A percentile compares a stretch with the other conserved stretches of the same genome.
Evolutionary conservation across 2,329 filamentous ascomycete genomes (phyloP).

Genomic region (Trichoderma sp.): DNA sequence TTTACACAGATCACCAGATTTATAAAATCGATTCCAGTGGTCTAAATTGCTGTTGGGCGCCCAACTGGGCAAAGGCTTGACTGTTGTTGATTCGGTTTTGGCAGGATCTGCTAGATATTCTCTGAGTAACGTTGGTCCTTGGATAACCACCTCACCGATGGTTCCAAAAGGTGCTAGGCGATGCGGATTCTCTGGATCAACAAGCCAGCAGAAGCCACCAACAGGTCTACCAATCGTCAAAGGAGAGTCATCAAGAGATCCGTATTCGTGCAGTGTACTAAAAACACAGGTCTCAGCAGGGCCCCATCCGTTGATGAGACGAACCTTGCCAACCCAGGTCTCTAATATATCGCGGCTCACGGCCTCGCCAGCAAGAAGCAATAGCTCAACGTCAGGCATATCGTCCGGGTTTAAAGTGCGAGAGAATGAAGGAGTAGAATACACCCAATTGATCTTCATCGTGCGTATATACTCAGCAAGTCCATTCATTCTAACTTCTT

Average conservation of each 20-base stretch:
- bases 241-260: not conserved
- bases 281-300: constrained; percentile 20
- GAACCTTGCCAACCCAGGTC: constrained; percentile 11
- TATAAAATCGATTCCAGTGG: constrained; percentile 2
- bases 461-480: not conserved
- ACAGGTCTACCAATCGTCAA: constrained; percentile 14
- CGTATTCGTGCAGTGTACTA: constrained; percentile 11
- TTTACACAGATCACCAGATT: constrained; percentile 13
- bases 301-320: constrained; percentile 18
- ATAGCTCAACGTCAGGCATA: constrained; percentile 7
- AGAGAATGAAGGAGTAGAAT: constrained; percentile 14
- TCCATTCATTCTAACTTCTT: not conserved
- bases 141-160: constrained; percentile 12
- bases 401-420: constrained; percentile 25
- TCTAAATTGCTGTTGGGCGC: not conserved
- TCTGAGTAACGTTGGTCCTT: constrained; percentile 13
- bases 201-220: constrained; percentile 18
- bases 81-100: not conserved
- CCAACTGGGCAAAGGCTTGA: not conserved
- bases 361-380: constrained; percentile 15
- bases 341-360: constrained; percentile 11
- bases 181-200: not conserved
- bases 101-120: constrained; percentile 15
- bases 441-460: constrained; percentile 12
- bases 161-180: not conserved